Evolutionary conservation across 176 grass and related monocot species (phyloP), one percentile per base, ranked within the genome.

Genomic region (Calamus simplicifolius): DNA sequence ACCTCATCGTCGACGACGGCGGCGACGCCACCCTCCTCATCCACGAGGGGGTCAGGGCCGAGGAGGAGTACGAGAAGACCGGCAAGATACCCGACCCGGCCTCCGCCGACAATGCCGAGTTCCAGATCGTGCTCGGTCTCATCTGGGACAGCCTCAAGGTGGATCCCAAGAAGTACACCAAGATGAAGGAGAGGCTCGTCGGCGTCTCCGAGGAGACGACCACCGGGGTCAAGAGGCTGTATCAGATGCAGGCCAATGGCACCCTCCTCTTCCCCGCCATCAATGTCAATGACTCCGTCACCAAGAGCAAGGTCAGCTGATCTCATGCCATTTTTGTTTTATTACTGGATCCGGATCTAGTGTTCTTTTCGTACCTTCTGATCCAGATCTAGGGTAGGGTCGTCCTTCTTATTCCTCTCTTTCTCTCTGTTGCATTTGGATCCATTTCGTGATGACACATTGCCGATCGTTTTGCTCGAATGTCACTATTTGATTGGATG

Each of bases 171-270:
- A 97, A 77, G 84, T 97, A 97, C 78, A 77, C 66, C 67, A 97
- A 90, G 87, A 97, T 91, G 86, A 88, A 85, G 84, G 83, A 85
- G 52, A 81, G 92, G 54, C 87, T 97, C 55, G 92, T 97, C 48
- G 92, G 92, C 4, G 84, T 91, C 2, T 98, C 87, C 0, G 93
- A 98, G 75, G 93, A 98, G 84, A 98, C 93, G 55, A 92, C 87
- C 79, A 98, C 87, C 0, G 93, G 87, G 1, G 82, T 89, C 57
- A 86, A 89, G 79, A 80, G 90, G 80, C 76, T 89, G 53, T 89
- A 89, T 73, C 90, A 95, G 77, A 95, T 95, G 90, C 82, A 95
- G 67, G 76, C 69, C 49, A 79, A 79, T 6, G 82, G 85, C 29
- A 38, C 82, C 0, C 79, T 95, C 18, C 90, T 95, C 27, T 95